A percentile compares a stretch with the other conserved stretches of the same genome.
Evolutionary conservation across 129 eudicot genomes (phyloP).

Genomic region (Lactuca sativa): DNA sequence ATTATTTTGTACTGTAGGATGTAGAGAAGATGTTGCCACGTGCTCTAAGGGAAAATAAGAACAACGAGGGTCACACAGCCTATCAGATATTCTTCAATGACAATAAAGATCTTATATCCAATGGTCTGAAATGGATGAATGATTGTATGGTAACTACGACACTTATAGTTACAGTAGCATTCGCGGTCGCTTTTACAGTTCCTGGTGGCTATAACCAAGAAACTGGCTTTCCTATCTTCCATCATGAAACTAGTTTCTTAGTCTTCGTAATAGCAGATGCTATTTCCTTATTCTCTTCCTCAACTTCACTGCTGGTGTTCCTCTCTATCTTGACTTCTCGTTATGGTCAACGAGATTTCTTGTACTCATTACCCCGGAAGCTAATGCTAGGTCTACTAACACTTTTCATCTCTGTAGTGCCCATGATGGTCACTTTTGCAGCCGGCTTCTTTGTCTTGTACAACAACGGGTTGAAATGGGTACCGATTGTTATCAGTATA

Average conservation of each 20-base stretch:
- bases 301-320: conserved; percentile 16
- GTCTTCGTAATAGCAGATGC: conserved; percentile 14
- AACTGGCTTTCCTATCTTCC: neutral
- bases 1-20: neutral
- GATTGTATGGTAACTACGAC: conserved; percentile 1
- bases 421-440: neutral
- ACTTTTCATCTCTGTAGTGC: conserved; percentile 2
- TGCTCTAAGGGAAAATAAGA: neutral
- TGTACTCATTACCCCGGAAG: neutral
- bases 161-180: conserved; percentile 11
- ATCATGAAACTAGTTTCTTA: neutral
- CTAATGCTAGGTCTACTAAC: neutral
- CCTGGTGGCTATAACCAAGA: conserved; percentile 17
- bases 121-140: conserved; percentile 11
- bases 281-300: conserved; percentile 4
- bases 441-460: neutral
- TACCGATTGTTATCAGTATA: neutral
- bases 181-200: conserved; percentile 13
- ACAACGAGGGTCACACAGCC: conserved; percentile 1
- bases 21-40: neutral
- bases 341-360: neutral
- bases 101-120: neutral
- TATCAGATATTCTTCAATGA: conserved; percentile 1
- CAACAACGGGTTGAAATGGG: neutral
- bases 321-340: conserved; percentile 6